Base-by-base conservation (phyloP, 2,329 filamentous ascomycete genomes). In the Raffaelea arxii region DNA sequence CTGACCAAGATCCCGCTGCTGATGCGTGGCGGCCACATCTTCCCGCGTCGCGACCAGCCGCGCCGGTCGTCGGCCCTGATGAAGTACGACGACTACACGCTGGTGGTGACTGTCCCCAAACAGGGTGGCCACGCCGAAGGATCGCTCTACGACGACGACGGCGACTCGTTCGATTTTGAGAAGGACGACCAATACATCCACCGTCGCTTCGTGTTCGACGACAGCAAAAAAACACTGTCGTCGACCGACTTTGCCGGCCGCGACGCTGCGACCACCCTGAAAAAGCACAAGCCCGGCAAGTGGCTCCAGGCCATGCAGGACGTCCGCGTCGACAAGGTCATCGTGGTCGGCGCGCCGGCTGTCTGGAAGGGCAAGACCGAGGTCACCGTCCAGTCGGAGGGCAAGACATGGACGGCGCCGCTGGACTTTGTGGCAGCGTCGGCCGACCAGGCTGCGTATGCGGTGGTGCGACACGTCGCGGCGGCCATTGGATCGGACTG, bases 51-150 rank as follows among this genome's bases (percentile, higher is more conserved):
- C 54, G 92, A 98, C 58, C 80, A 82, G 22, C 89, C 90, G 4
- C 80, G 92, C 47, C 81, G 91, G 50, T 94, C 88, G 48, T 86
- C 80, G 48, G 82, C 85, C 19, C 72, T 96, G 40, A 97, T 97
- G 92, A 84, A 80, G 57, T 94, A 82, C 64, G 92, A 98, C 62
- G 90, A 94, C 36, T 95, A 95, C 69, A 98, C 92, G 0, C 77
- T 98, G 2, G 82, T 98, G 2, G 72, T 97, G 3, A 77, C 78
- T 0, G 70, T 94, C 16, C 71, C 78, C 54, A 77, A 79, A 54
- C 16, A 19, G 6, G 71, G 77, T 25, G 81, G 84, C 45, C 78
- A 82, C 56, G 71, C 91, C 0, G 77, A 83, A 41, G 92, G 92
- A 24, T 82, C 85, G 42, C 69, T 98, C 7, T 98, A 98, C 59